phyloP scores from a whole-genome alignment of 495 filamentous ascomycete species.

The Penicillium chermesinum region DNA sequence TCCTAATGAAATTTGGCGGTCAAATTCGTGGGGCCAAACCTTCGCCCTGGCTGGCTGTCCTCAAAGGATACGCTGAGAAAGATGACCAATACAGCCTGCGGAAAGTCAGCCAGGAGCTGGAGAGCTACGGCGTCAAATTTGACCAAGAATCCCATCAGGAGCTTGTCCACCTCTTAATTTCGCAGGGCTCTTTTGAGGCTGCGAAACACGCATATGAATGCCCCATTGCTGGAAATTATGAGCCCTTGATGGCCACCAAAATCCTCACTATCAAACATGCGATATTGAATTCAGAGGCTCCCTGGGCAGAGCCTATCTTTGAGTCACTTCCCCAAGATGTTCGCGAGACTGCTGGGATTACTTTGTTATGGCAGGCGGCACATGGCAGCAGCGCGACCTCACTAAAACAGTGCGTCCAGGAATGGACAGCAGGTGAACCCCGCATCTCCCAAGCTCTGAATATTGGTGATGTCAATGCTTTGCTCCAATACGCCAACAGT shows the following conservation, averaged over 20 bases:
- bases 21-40: constrained; percentile 26
- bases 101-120: constrained; percentile 22
- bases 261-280: constrained; percentile 50
- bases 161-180: constrained; percentile 31
- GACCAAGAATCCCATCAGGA: constrained; percentile 36
- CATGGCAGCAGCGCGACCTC: constrained; percentile 65
- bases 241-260: constrained; percentile 45
- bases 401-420: constrained; percentile 60
- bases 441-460: constrained; percentile 44
- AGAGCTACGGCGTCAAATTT: constrained; percentile 29
- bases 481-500: constrained; percentile 71
- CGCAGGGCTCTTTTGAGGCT: constrained; percentile 31
- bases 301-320: constrained; percentile 62
- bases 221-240: constrained; percentile 37
- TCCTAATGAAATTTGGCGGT: constrained; percentile 42
- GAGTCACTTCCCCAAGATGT: constrained; percentile 47
- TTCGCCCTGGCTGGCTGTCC: constrained; percentile 53
- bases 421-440: constrained; percentile 36
- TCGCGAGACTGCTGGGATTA: constrained; percentile 58
- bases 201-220: constrained; percentile 51
- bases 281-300: constrained; percentile 51
- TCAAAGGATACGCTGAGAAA: constrained; percentile 64
- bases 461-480: constrained; percentile 65
- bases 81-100: constrained; percentile 46
- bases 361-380: constrained; percentile 71